phyloP scores from a whole-genome alignment of 805 yeast species.

The Candida succiphila region DNA sequence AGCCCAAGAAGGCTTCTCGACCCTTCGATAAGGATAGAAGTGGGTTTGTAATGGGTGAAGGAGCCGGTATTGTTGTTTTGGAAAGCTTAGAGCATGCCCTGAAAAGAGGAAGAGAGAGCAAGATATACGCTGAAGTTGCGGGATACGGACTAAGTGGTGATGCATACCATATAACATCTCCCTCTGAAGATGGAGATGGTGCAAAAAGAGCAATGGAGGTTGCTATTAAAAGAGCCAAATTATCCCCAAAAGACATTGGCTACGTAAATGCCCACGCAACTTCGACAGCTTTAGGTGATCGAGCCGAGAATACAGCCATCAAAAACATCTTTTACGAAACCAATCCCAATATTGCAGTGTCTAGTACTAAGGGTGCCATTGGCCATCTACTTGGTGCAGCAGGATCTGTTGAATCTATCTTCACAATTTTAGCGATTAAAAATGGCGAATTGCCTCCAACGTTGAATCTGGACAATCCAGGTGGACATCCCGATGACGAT shows the following conservation, averaged over 20 bases:
- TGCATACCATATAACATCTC: constrained; percentile 90
- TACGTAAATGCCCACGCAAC: constrained; percentile 97
- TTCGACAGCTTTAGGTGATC: constrained; percentile 81
- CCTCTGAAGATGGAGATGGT: constrained; percentile 73
- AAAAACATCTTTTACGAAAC: constrained; percentile 34
- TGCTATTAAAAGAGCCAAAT: constrained; percentile 49
- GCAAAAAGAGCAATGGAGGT: constrained; percentile 74
- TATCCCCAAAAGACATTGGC: constrained; percentile 41
- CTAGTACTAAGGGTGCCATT: constrained; percentile 84
- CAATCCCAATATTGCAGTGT: constrained; percentile 36
- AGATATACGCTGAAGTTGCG: constrained; percentile 67
- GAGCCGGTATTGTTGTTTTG: constrained; percentile 71
- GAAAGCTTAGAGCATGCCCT: constrained; percentile 74
- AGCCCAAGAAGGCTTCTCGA: constrained; percentile 60
- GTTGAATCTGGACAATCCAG: constrained; percentile 50
- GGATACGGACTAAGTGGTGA: constrained; percentile 94
- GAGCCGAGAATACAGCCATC: constrained; percentile 78
- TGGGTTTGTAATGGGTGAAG: constrained; percentile 94
- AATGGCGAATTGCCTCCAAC: constrained; percentile 67
- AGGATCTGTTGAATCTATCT: constrained; percentile 86
- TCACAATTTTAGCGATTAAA: constrained; percentile 59
- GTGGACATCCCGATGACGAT: constrained; percentile 37
- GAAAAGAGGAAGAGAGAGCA: constrained; percentile 43
- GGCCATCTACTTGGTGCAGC: constrained; percentile 97
- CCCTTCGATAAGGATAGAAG: constrained; percentile 75